A percentile compares a stretch with the other conserved stretches of the same genome.
These are phyloP conservation scores for Erodium moschatum DNA, from an alignment of 441 rosid genomes.

Conservation along the genomic window DNA sequence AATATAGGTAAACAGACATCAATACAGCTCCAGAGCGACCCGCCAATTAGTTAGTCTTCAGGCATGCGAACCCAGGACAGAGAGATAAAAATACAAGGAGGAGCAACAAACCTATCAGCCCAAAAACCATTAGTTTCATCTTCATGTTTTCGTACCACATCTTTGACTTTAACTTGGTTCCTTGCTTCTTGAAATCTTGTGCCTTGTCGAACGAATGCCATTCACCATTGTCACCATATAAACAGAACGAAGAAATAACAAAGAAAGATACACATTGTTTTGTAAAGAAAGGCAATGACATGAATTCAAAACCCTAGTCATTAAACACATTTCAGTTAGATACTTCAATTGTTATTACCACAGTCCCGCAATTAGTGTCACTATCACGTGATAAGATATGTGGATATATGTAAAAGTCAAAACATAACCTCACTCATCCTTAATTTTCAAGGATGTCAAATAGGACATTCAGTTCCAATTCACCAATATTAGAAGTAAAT, in stretches of 20 bases:
- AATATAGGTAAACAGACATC: not conserved
- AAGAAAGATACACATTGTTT: not conserved
- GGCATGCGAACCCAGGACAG: slow-evolving; percentile 28
- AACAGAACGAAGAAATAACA: not conserved
- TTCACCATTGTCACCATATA: not conserved
- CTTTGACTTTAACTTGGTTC: slow-evolving; percentile 38
- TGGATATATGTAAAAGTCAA: no score
- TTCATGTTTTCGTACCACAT: slow-evolving; percentile 52
- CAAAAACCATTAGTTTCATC: slow-evolving; percentile 39
- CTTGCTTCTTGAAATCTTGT: slow-evolving; percentile 43
- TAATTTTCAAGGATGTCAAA: no score
- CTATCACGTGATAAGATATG: no score
- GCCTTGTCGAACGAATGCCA: slow-evolving; percentile 25
- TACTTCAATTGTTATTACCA: no score
- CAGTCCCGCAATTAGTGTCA: no score
- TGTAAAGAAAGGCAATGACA: no score
- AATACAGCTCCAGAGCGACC: not conserved
- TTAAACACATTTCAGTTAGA: no score
- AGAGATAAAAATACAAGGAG: slow-evolving; percentile 37
- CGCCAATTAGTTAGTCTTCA: not conserved
- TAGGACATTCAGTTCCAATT: no score
- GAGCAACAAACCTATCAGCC: slow-evolving; percentile 32
- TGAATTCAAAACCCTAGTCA: no score
- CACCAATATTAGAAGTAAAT: no score
- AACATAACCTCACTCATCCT: no score